Evolutionary conservation across 2,329 filamentous ascomycete genomes (phyloP).

Genomic region (Berkeleyomyces rouxiae): DNA sequence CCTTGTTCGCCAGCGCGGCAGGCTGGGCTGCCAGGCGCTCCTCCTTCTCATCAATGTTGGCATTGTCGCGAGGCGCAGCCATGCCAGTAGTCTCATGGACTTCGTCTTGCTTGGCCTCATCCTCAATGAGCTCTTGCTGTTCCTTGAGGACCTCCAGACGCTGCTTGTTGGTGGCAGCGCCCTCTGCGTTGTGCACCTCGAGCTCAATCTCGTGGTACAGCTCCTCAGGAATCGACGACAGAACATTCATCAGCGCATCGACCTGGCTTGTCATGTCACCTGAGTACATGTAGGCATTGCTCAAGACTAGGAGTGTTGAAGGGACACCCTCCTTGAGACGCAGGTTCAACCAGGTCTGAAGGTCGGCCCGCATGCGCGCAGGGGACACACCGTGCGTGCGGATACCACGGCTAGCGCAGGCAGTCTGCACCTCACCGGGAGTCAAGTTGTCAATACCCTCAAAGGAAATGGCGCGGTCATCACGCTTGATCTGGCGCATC

Average conservation of each 20-base stretch:
- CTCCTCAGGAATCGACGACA: constrained; percentile 92
- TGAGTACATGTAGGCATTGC: constrained; percentile 96
- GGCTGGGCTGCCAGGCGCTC: constrained; percentile 43
- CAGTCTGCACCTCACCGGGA: constrained; percentile 83
- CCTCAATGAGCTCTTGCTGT: constrained; percentile 93
- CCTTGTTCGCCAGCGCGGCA: constrained; percentile 34
- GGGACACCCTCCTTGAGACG: constrained; percentile 89
- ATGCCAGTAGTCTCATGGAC: constrained; percentile 60
- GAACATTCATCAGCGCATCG: constrained; percentile 77
- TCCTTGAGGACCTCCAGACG: constrained; percentile 95
- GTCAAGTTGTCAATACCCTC: constrained; percentile 88
- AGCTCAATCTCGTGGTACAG: constrained; percentile 99
- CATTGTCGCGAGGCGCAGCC: constrained; percentile 63
- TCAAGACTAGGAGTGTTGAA: constrained; percentile 83
- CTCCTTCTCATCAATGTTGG: constrained; percentile 91
- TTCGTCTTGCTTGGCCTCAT: constrained; percentile 86
- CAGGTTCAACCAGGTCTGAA: constrained; percentile 87
- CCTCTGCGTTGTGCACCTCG: constrained; percentile 91
- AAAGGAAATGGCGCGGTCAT: constrained; percentile 84
- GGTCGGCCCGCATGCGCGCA: constrained; percentile 69
- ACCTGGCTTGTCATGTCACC: constrained; percentile 82
- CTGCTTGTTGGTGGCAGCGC: constrained; percentile 96
- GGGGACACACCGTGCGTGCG: constrained; percentile 86
- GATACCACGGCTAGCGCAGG: constrained; percentile 80
- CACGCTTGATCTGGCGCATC: constrained; percentile 98